Base-by-base conservation (phyloP, 257 asterid species). In the Forsythia viridissima region DNA sequence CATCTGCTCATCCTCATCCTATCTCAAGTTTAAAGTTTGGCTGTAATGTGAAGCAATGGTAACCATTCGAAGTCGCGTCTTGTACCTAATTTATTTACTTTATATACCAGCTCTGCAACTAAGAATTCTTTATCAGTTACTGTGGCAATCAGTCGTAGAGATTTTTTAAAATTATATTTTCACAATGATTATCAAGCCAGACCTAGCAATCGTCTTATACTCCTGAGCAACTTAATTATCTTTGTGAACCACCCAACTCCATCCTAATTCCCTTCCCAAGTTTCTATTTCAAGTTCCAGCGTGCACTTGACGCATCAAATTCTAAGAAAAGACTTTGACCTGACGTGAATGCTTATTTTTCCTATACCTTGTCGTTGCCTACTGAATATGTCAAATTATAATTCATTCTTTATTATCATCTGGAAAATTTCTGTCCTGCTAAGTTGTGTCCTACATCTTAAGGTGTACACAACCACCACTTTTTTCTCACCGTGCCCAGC, bases 401-500 rank as follows among this genome's bases (percentile, higher is more conserved):
- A 16, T 42, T 57, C 43, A 7, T 9, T 63, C 38, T 6, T 43
- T 59, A 55, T 42, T 70, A 44, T 21, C 61, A 12, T 72, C 36
- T 70, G 66, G 72, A 42, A 65, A 51, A 39, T 71, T 59, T 59
- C 38, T 74, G 71, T 46, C 65, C 39, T 76, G 11, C 76, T 43
- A 76, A 75, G 36, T 55, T 75, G 68, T 38, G 43, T 70, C 20
- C 44, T 71, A 46, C 42, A 48, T 40, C 51, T 44, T 68, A 36
- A 55, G 34, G 13, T 30, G 70, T 20, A 10, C 59, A 41, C 21
- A 15, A 16, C 52, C 6, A 8, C 69, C 24, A 12, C 75, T 37
- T 55, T 52, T 55, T 76, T 77, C 55, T 77, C 76, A 66, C 38
- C 37, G 34, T 80, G 71, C 34, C 43, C 44, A 37, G 73, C 8